A percentile compares a stretch with the other conserved stretches of the same genome.
phyloP scores from a whole-genome alignment of 176 grass and related monocot species.

The Ensete ventricosum region DNA sequence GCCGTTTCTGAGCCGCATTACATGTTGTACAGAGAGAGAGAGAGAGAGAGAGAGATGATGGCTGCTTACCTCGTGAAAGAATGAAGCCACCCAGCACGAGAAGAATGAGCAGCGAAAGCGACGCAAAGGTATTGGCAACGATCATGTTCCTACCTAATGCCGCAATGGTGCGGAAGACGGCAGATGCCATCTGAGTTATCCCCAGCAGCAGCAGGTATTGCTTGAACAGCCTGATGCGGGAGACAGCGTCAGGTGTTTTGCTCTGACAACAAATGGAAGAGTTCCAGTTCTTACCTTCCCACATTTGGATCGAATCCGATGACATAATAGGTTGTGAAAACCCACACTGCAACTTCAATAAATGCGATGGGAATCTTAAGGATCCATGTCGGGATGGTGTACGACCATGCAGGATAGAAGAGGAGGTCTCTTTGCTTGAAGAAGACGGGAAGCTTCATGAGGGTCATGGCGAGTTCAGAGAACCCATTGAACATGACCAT shows the following conservation, averaged over 20 bases:
- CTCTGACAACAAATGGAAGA: background rate
- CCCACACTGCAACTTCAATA: constrained; percentile 46
- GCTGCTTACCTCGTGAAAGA: constrained; percentile 54
- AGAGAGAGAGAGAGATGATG: background rate
- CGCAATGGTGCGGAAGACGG: constrained; percentile 68
- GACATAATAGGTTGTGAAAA: constrained; percentile 59
- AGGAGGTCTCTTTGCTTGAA: constrained; percentile 66
- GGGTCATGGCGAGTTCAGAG: constrained; percentile 57
- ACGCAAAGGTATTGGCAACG: constrained; percentile 67
- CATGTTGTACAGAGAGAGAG: background rate
- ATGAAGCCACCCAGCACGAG: constrained; percentile 62
- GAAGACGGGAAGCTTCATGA: constrained; percentile 62
- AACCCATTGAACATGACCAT: constrained; percentile 58
- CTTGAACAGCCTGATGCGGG: constrained; percentile 67
- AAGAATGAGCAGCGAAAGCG: constrained; percentile 52
- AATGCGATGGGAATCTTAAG: constrained; percentile 57
- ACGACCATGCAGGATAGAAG: constrained; percentile 64
- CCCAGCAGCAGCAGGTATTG: constrained; percentile 60
- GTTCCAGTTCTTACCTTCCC: constrained; percentile 37
- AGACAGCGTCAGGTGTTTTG: background rate
- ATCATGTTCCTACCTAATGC: constrained; percentile 69
- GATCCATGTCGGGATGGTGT: constrained; percentile 56
- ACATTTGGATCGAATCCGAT: constrained; percentile 57
- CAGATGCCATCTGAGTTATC: constrained; percentile 73
- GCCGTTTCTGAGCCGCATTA: too few relatives aligned